Base-by-base conservation (phyloP, 108 stramenopile species). In the Cyclotella distinguenda region DNA sequence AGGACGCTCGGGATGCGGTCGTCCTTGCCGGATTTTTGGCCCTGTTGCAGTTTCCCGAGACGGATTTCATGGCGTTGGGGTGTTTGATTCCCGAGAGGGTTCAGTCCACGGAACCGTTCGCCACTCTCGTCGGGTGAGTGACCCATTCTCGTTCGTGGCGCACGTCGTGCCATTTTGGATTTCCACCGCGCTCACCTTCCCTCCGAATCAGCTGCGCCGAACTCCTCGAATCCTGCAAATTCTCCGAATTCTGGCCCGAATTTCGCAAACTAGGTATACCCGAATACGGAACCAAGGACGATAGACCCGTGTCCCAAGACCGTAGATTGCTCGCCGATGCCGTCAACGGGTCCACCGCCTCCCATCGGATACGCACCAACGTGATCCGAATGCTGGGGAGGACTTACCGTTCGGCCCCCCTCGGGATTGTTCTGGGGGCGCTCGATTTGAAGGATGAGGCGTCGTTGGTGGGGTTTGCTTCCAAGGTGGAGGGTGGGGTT, bases 41-140 rank as follows among this genome's bases (percentile, higher is more conserved):
- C 0, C 56, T 91, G 60, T 34, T 91, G 63, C 68, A 86, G 64
- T 88, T 69, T 33, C 84, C 85, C 15, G 66, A 74, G 5, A 87
- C 82, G 18, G 93, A 94, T 63, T 60, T 84, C 46, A 60, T 87
- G 77, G 86, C 89, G 15, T 60, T 94, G 7, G 31, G 57, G 12
- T 91, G 84, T 74, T 69, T 94, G 74, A 64, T 89, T 26, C 89
- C 89, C 35, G 83, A 86, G 61, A 51, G 74, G 30, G 72, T 86
- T 13, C 77, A 83, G 72, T 66, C 58, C 38, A 23, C 33, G 27
- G 89, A 87, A 38, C 84, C 87, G 1, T 86, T 82, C 51, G 80
- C 82, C 33, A 70, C 81, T 18, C 59, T 93, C 34, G 74, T 84
- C 22, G 56, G 79, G 59, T 83, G 46, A 40, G 74, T 67, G 38